Evolutionary conservation across 1,284 basidiomycete species (phyloP).

Genomic region (Anthracocystis walkeri): DNA sequence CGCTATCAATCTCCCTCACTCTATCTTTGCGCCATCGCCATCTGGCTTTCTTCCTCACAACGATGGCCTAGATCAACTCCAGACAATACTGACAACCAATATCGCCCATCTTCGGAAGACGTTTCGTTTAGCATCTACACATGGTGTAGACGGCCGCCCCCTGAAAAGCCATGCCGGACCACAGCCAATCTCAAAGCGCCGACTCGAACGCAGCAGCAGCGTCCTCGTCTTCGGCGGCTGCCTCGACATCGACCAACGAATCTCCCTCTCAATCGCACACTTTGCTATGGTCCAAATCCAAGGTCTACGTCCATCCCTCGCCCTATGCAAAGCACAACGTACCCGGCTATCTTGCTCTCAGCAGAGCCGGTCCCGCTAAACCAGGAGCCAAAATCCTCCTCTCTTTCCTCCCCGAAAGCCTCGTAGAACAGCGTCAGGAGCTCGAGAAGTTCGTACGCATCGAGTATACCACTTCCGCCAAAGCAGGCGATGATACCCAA

Average conservation of each 20-base stretch:
- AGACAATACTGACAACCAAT: not conserved
- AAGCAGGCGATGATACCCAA: slow-evolving; percentile 26
- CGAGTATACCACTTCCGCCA: slow-evolving; percentile 76
- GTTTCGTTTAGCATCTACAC: not conserved
- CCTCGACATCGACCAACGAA: slow-evolving; percentile 4
- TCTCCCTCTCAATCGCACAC: slow-evolving; percentile 20
- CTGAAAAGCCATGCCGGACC: slow-evolving; percentile 10
- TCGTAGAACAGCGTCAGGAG: slow-evolving; percentile 72
- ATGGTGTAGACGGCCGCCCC: slow-evolving; percentile 1
- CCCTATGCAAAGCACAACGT: slow-evolving; percentile 91
- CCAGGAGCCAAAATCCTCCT: slow-evolving; percentile 47
- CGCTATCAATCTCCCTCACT: no score
- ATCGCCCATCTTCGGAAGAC: not conserved
- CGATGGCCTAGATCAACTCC: no score
- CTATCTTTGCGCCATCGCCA: no score
- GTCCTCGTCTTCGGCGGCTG: not conserved
- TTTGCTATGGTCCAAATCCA: slow-evolving; percentile 53
- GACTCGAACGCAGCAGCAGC: not conserved
- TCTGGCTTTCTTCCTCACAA: no score
- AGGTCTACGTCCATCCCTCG: slow-evolving; percentile 78
- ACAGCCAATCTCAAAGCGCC: not conserved
- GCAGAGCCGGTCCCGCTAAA: slow-evolving; percentile 19
- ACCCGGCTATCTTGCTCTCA: slow-evolving; percentile 77
- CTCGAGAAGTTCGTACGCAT: slow-evolving; percentile 87
- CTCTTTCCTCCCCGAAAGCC: slow-evolving; percentile 75